A percentile compares a stretch with the other conserved stretches of the same genome.
Conservation (phyloP, 192 early-diverging fungal species). For the Coemansia sp. region DNA sequence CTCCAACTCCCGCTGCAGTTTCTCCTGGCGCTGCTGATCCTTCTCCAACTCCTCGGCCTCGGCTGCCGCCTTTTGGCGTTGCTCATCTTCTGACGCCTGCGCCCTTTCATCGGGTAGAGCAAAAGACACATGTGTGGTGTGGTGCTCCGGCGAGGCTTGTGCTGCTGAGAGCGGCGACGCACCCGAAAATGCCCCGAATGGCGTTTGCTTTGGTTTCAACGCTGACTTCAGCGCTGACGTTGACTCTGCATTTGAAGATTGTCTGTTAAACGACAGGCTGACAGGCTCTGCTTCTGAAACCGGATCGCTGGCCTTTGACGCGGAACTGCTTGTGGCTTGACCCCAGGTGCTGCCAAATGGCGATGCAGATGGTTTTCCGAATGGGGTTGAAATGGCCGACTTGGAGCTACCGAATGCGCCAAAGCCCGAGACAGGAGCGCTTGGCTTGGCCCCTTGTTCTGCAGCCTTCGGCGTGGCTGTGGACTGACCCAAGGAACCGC, state of each 20-base stretch:
- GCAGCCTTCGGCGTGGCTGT: not conserved
- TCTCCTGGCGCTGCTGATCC: constrained; percentile 7
- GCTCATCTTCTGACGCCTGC: not conserved
- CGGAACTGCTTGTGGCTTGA: too few relatives aligned
- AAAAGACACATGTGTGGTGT: too few relatives aligned
- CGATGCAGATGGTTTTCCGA: not conserved
- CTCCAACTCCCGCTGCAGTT: constrained; percentile 25
- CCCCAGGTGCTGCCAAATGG: not conserved
- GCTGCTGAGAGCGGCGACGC: not conserved
- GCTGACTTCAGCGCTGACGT: constrained; percentile 2
- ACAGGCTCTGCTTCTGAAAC: not conserved
- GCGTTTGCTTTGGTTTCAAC: too few relatives aligned
- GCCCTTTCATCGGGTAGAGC: not conserved
- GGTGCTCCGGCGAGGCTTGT: not conserved
- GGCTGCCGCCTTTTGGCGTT: constrained; percentile 3
- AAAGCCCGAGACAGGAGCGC: not conserved
- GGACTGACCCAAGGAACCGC: not conserved
- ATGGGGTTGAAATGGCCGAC: not conserved
- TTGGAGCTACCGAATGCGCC: not conserved
- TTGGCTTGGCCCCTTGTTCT: too few relatives aligned
- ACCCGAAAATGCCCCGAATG: constrained; percentile 1
- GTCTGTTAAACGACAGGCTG: not conserved
- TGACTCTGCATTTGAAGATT: not conserved
- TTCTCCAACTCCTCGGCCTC: constrained; percentile 19
- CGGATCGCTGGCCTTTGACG: too few relatives aligned